Evolutionary conservation across 2,329 filamentous ascomycete species (phyloP), one percentile per base, ranked within the genome.

Genomic region (Microsporum ferrugineum): DNA sequence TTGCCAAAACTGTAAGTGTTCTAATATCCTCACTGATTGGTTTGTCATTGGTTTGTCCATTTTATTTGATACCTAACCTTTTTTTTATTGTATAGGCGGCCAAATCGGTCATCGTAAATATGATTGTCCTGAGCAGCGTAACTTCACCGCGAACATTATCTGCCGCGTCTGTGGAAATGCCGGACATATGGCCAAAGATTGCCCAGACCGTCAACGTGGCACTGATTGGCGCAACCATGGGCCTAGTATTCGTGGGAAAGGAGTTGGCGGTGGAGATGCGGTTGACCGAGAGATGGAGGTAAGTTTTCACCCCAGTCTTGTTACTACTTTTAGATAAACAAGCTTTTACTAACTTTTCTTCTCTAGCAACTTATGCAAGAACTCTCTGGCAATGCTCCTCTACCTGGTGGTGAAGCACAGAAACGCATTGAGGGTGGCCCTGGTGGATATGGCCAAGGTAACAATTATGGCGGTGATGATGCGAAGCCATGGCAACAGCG

Each of bases 61-160:
- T 59, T 61, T 65, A 60, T 57, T 41, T 47, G 43, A 47, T 47
- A 47, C 36, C 36, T 39, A 62, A 53, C 49, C 33, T 31, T 34
- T 29, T 29, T 34, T n/a, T 3, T 34, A 6, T 33, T 55, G 5
- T 36, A 45, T 53, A 81, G 80, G 89, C 76, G 94, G 94, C 69
- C 91, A 97, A 82, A 99, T 99, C 66, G 94, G 94, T 63, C 94
- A 99, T 76, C 88, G 94, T 77, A 99, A 99, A 78, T 97, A 96
- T 74, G 94, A 99, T 73, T 99, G 94, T 69, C 94, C 94, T 12
- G 90, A 99, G 78, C 89, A 94, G 75, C 89, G 91, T 73, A 99
- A 99, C 78, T 97, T 88, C 77, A 99, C 94, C n/a, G 91, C 94
- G 69, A 97, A 91, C 77, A 97, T 99, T 73, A 97, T 99, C 72